These are phyloP conservation scores for Curvularia eragrostidis DNA, from an alignment of 2,329 filamentous ascomycete genomes.

Conservation along the genomic window DNA sequence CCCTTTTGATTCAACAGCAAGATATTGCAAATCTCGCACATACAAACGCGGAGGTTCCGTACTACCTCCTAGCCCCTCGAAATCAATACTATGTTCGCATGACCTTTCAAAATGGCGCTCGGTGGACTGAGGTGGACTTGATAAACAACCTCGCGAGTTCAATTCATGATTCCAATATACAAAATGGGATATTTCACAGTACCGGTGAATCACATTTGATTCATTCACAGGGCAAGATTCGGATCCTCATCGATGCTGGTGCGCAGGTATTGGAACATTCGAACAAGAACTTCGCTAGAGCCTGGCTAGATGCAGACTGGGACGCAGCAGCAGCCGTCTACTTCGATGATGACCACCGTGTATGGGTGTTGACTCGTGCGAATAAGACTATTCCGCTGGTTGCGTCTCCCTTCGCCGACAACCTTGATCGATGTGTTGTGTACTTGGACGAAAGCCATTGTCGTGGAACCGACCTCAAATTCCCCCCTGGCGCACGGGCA, in stretches of 20 bases:
- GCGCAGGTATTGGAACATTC: constrained; percentile 69
- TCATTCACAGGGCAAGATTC: constrained; percentile 45
- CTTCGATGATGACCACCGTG: constrained; percentile 58
- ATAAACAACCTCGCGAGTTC: constrained; percentile 49
- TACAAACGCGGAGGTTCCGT: constrained; percentile 69
- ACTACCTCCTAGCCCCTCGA: constrained; percentile 61
- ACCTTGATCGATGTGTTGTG: constrained; percentile 61
- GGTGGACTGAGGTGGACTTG: constrained; percentile 56
- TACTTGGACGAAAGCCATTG: constrained; percentile 69
- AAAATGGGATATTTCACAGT: neutral
- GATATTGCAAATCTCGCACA: constrained; percentile 64
- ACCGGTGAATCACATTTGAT: neutral
- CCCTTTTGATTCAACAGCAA: constrained; percentile 66
- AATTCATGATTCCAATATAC: neutral
- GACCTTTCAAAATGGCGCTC: constrained; percentile 37
- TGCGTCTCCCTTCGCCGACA: constrained; percentile 62
- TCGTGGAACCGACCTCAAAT: constrained; percentile 65
- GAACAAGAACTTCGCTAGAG: constrained; percentile 58
- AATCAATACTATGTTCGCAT: constrained; percentile 59
- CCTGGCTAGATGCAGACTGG: constrained; percentile 59
- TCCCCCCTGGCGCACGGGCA: constrained; percentile 57
- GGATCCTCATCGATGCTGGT: constrained; percentile 68
- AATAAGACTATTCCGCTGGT: constrained; percentile 55
- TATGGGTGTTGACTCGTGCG: constrained; percentile 54
- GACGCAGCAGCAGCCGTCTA: constrained; percentile 61